phyloP scores from a whole-genome alignment of 441 rosid genomes.

The Jatropha podagrica region DNA sequence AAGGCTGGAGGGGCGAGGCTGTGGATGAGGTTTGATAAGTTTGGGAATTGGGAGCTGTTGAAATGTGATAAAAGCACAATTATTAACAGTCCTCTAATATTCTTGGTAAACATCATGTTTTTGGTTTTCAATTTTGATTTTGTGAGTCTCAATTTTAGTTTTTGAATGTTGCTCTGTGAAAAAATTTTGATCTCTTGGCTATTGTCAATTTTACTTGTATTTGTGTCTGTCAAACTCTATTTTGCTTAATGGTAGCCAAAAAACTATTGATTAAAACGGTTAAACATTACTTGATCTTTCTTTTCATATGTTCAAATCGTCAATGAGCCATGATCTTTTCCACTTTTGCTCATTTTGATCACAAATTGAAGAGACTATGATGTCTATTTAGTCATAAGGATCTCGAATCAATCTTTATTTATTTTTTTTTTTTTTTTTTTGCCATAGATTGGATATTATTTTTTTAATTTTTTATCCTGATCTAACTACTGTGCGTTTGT shows the following conservation, averaged over 20 bases:
- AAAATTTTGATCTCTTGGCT: background rate
- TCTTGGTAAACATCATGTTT: constrained; percentile 35
- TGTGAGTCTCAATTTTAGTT: background rate
- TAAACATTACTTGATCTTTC: background rate
- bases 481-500: too few relatives aligned
- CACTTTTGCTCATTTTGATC: background rate
- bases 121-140: background rate
- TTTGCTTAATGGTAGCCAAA: background rate
- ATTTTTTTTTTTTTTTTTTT: background rate
- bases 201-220: background rate
- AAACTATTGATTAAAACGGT: background rate
- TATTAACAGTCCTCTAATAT: constrained; percentile 81
- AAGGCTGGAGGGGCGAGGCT: constrained; percentile 71
- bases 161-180: too few relatives aligned
- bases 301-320: background rate
- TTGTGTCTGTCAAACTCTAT: background rate
- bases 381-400: background rate
- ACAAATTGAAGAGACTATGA: background rate
- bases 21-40: constrained; percentile 87
- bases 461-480: background rate
- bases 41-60: constrained; percentile 75
- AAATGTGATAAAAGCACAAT: constrained; percentile 87
- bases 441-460: background rate
- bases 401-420: background rate
- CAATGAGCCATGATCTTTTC: background rate